Conservation (phyloP, 345 rosid genomes). For the Angophora floribunda region DNA sequence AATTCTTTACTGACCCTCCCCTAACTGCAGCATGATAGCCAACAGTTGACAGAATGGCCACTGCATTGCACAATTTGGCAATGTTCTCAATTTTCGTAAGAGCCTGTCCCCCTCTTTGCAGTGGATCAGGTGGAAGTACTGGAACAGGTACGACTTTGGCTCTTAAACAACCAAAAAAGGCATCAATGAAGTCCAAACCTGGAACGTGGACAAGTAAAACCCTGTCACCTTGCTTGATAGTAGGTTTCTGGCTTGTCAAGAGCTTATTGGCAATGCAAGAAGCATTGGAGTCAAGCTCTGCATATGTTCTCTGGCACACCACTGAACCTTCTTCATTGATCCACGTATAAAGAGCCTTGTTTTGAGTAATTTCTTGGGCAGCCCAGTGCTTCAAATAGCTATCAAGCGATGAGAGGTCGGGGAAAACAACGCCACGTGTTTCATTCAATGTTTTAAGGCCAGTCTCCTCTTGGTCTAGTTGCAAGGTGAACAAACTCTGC, state of each 20-base stretch:
- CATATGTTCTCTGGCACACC: constrained; percentile 31
- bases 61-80: constrained; percentile 39
- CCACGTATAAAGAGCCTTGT: constrained; percentile 44
- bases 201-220: constrained; percentile 56
- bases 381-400: constrained; percentile 62
- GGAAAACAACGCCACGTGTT: constrained; percentile 38
- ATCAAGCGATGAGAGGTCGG: constrained; percentile 40
- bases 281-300: constrained; percentile 37
- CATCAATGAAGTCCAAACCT: constrained; percentile 56
- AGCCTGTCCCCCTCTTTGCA: constrained; percentile 64
- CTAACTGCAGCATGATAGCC: constrained; percentile 52
- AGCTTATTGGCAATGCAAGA: constrained; percentile 42
- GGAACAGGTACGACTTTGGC: constrained; percentile 60
- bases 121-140: constrained; percentile 64
- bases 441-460: constrained; percentile 23
- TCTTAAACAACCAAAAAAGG: constrained; percentile 65
- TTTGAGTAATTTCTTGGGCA: constrained; percentile 15
- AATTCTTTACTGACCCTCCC: constrained; percentile 40
- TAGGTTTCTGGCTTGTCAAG: constrained; percentile 35
- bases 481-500: constrained; percentile 44
- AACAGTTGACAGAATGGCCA: constrained; percentile 49
- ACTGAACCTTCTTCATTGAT: constrained; percentile 39
- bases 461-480: constrained; percentile 7
- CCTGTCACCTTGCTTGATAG: constrained; percentile 45
- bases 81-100: constrained; percentile 59